Base-by-base conservation (phyloP, 257 asterid species). In the Prunella vulgaris region DNA sequence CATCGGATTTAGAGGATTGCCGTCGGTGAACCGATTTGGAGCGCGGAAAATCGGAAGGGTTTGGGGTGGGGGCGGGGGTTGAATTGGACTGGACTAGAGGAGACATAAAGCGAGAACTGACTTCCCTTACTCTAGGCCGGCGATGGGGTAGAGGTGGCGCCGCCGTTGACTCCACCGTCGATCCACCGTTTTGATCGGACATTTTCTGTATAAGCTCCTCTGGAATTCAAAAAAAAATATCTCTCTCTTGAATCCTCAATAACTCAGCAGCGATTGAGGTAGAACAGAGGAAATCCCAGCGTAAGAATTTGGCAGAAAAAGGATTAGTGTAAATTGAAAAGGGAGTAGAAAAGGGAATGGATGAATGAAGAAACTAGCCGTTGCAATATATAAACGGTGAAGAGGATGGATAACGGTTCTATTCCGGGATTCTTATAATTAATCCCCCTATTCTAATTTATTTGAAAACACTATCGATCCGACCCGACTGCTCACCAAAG, bases 21-120 rank as follows among this genome's bases (percentile, higher is more conserved):
- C 84, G 79, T 46, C 81, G 78, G 52, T 68, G 79, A 24, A 40
- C 79, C 51, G 81, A 76, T 76, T 80, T 73, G 32, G 84, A n/a
- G 20, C 76, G 76, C 8, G 73, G 68, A n/a, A 61, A 69, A 65
- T 80, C 77, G 61, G 81, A 77, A 40, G 77, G 59, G 60, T 66
- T 63, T 5, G 74, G 74, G 13, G 63, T 44, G 10, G 75, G 78
- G 74, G 61, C 70, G 2, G 77, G 77, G 68, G 84, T 65, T 68
- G 78, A 69, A 79, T 79, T 75, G 66, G 78, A 68, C 3, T 75
- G 84, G 60, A 69, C 61, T 24, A 73, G 25, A 32, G 85, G 85
- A 24, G 85, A 81, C 85, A 81, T 81, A 73, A 81, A 81, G 13
- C 85, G 78, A 22, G 85, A 81, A 13, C 85, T 81, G 24, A 81